Evolutionary conservation across 106 monocot genomes (phyloP), one percentile per base, ranked within the genome.

Genomic region (Platanthera zijinensis): DNA sequence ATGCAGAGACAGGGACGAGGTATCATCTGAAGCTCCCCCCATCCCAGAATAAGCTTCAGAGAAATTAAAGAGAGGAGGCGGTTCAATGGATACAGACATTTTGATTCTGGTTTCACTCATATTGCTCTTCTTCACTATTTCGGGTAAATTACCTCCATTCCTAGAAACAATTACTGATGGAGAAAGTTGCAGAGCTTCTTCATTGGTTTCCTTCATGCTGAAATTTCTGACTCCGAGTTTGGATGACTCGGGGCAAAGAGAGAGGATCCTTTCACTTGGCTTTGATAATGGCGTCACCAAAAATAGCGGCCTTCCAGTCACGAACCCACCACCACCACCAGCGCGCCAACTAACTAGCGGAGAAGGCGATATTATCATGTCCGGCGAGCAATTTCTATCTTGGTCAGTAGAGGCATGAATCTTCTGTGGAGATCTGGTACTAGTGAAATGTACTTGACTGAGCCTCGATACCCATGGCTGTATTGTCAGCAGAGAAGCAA

Each of bases 331-430:
- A 32, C 78, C 28, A 32, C 78, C 28, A 66, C 79, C 91, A 39
- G 76, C 73, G 50, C 79, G 91, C 93, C 89, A 93, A 22, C 91
- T 86, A n/a, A 93, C 93, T 51, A 97, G 87, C 6, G 96, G 93
- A 30, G 96, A 97, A 71, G 96, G 89, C 77, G 96, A 97, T 30
- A 93, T 86, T 64, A 84, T 73, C 78, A 82, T 72, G 48, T 93
- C 87, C 46, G 32, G 45, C 14, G 71, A 8, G 71, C 53, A 13
- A 68, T 64, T 72, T 21, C 62, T 30, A 25, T 32, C 66, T 32
- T 9, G 2, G 11, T 25, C 10, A 10, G 66, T 66, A 19, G 66
- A 66, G 11, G 10, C 10, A 66, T 66, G 66, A 32, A 4, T 11
- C 32, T 12, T 32, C 11, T 66, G 50, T 57, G 72, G 78, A 54